A percentile compares a stretch with the other conserved stretches of the same genome.
These are phyloP conservation scores for Solanum chiquidenum DNA, from an alignment of 257 asterid species.

Conservation along the genomic window DNA sequence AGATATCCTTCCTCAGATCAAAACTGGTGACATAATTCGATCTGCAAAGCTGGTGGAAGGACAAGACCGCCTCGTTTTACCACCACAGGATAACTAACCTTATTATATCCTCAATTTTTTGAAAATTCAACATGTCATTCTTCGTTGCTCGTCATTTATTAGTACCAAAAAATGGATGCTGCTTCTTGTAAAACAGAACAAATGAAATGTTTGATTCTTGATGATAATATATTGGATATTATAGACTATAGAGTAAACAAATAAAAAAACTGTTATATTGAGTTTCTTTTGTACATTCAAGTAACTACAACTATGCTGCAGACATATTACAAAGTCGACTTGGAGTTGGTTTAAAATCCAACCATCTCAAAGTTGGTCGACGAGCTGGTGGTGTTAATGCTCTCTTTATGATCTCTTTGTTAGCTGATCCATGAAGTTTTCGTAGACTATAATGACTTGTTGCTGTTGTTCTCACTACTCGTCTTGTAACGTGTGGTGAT, in stretches of 20 bases:
- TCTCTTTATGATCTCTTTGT: constrained; percentile 45
- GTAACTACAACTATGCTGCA: constrained; percentile 1
- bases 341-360: constrained; percentile 54
- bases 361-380: constrained; percentile 47
- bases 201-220: not conserved
- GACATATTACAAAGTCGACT: constrained; percentile 46
- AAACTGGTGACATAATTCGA: constrained; percentile 71
- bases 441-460: not conserved
- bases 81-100: constrained; percentile 9
- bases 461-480: not conserved
- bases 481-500: not conserved
- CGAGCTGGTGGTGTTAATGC: constrained; percentile 49
- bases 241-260: not conserved
- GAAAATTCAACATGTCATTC: not conserved
- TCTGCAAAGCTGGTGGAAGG: constrained; percentile 84
- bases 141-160: not conserved
- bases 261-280: not conserved
- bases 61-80: constrained; percentile 69
- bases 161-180: not conserved
- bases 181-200: not conserved
- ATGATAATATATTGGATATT: not conserved
- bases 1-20: constrained; percentile 61
- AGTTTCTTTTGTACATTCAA: not conserved
- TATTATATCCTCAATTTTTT: not conserved
- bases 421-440: constrained; percentile 17